Base-by-base conservation (phyloP, 2,329 filamentous ascomycete species). In the Ceratocystis cubensis region DNA sequence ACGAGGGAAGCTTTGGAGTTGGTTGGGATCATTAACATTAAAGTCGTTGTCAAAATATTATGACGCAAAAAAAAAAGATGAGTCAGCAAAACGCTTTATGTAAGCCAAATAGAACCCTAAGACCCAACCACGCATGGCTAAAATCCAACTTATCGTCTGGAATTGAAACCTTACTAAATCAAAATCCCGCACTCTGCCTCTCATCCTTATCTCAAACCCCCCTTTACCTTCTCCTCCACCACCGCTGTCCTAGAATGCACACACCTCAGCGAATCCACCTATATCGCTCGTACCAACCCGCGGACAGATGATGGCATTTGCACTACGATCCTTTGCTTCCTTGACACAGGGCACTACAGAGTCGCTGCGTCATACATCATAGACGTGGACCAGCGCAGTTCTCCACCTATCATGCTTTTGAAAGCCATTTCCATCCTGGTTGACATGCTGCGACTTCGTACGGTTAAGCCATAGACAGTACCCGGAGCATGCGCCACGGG, bases 241-340 rank as follows among this genome's bases (percentile, higher is more conserved):
- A 28, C 22, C 25, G 1, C 48, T 13, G 10, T 53, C 3, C 48
- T 3, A 50, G 25, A 50, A 33, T 50, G 46, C 46, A 50, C 20
- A 50, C 22, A 53, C 48, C 22, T 28, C 3, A 2, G 48, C 3
- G 15, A 53, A 53, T 5, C 48, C 48, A 53, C 20, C 28, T 1
- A 59, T 10, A 25, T 53, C 28, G 17, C 53, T 59, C 3, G 80
- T 77, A 71, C 86, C 83, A 70, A 85, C 85, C 56, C 82, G 77
- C 69, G 85, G 73, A 63, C 80, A 81, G 70, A 86, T 81, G 69
- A 85, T 75, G 25, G 83, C 83, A 71, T 86, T 86, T 5, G 83
- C 83, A 1, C 83, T 82, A 45, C 82, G 77, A 67, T 74, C 74
- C 75, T 84, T 81, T 65, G 81, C 81, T 74, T 85, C 83, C 22